Conservation (phyloP, 441 rosid species). For the Gossypium davidsonii region DNA sequence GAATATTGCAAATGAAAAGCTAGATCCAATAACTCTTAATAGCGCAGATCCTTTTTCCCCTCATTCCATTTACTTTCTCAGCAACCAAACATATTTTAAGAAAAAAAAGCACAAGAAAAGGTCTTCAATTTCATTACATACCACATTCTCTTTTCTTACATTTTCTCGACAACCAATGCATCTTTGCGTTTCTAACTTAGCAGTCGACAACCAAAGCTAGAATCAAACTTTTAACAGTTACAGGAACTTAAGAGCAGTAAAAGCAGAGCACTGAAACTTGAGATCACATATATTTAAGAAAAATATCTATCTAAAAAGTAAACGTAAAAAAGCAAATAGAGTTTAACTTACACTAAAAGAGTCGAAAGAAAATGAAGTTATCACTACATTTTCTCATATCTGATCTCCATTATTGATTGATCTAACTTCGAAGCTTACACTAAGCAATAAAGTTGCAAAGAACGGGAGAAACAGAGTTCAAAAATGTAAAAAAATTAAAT, state of each 20-base stretch:
- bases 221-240: conserved; percentile 9
- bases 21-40: neutral
- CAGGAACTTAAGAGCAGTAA: neutral
- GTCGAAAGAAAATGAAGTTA: conserved; percentile 10
- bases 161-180: neutral
- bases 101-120: too few relatives aligned
- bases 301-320: neutral
- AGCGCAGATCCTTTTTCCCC: neutral
- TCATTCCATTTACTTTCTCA: conserved; percentile 6
- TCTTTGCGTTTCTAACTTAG: neutral
- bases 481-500: neutral
- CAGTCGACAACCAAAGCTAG: neutral
- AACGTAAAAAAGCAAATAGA: conserved; percentile 1
- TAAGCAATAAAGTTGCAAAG: neutral
- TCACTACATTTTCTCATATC: conserved; percentile 15
- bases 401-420: neutral
- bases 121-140: neutral
- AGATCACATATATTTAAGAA: conserved; percentile 15
- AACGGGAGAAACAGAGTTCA: neutral
- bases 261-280: neutral
- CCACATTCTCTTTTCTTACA: neutral
- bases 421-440: neutral
- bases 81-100: neutral
- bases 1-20: neutral
- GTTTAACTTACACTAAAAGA: conserved; percentile 6